Percentiles rank a stretch among this genome's conserved stretches.
These are phyloP conservation scores for Russula virescens DNA, from an alignment of 768 basidiomycete genomes.

Conservation along the genomic window DNA sequence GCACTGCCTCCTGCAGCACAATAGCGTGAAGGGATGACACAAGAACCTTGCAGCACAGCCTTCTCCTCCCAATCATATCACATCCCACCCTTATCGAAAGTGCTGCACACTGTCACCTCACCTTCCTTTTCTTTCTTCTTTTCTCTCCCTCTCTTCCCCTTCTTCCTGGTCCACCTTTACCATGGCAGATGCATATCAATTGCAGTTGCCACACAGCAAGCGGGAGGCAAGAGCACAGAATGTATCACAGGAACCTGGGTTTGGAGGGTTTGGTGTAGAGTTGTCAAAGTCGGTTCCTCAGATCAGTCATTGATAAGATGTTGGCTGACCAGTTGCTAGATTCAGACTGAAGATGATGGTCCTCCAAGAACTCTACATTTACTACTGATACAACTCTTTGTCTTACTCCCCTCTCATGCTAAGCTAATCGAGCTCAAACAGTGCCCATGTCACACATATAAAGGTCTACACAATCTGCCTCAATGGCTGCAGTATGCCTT, in stretches of 20 bases:
- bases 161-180: too few relatives aligned
- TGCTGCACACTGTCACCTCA: too few relatives aligned
- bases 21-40: too few relatives aligned
- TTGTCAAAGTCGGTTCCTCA: slow-evolving; percentile 13
- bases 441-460: slow-evolving; percentile 85
- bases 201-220: too few relatives aligned
- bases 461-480: slow-evolving; percentile 87
- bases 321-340: slow-evolving; percentile 20
- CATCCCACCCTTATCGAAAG: too few relatives aligned
- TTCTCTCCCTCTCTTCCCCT: too few relatives aligned
- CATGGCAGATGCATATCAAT: too few relatives aligned
- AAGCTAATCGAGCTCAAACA: slow-evolving; percentile 29
- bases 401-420: not conserved
- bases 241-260: slow-evolving; percentile 29
- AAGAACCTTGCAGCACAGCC: too few relatives aligned
- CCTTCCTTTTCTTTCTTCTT: too few relatives aligned
- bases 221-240: slow-evolving; percentile 27
- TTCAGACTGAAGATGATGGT: slow-evolving; percentile 71
- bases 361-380: slow-evolving; percentile 74
- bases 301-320: not conserved
- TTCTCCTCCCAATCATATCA: too few relatives aligned
- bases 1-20: too few relatives aligned
- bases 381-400: slow-evolving; percentile 62
- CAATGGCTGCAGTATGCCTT: slow-evolving; percentile 66
- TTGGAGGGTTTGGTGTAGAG: slow-evolving; percentile 2